These are phyloP conservation scores for Rutstroemia sp. DNA, from an alignment of 2,329 filamentous ascomycete genomes.

Conservation along the genomic window DNA sequence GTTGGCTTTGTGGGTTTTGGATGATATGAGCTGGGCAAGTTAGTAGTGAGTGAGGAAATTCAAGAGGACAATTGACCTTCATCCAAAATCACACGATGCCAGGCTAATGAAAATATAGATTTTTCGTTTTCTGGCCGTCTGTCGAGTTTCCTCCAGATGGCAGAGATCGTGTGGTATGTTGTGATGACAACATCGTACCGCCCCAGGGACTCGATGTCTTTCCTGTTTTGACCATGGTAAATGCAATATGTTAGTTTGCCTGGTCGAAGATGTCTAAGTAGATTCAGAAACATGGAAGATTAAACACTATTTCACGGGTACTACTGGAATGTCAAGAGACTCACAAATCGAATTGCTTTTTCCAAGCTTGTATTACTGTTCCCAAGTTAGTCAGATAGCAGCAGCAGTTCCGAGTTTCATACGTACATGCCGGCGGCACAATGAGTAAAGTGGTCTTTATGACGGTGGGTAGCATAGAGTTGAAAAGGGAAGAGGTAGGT, in stretches of 20 bases:
- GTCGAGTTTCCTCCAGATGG: conserved; percentile 20
- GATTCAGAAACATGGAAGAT: neutral
- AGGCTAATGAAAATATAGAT: conserved; percentile 31
- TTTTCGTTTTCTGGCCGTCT: neutral
- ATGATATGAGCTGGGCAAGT: conserved; percentile 40
- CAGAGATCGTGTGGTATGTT: conserved; percentile 39
- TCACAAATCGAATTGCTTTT: conserved; percentile 13
- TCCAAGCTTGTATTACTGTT: conserved; percentile 15
- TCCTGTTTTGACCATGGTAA: conserved; percentile 14
- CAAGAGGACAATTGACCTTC: conserved; percentile 33
- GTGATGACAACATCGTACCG: conserved; percentile 37
- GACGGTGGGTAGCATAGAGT: neutral
- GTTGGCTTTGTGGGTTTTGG: conserved; percentile 38
- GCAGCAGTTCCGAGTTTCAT: neutral
- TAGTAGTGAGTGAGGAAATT: neutral
- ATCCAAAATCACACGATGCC: conserved; percentile 38
- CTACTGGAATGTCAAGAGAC: neutral
- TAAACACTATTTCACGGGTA: neutral
- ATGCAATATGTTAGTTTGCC: conserved; percentile 1
- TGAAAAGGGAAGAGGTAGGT: neutral
- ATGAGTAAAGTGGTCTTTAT: conserved; percentile 14
- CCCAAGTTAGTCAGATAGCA: neutral
- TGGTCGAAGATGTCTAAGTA: conserved; percentile 6
- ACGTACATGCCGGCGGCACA: conserved; percentile 14
- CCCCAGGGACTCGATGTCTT: neutral